Evolutionary conservation across 192 early-diverging fungal species (phyloP), one percentile per base, ranked within the genome.

Genomic region (Anaeromyces robustus): DNA sequence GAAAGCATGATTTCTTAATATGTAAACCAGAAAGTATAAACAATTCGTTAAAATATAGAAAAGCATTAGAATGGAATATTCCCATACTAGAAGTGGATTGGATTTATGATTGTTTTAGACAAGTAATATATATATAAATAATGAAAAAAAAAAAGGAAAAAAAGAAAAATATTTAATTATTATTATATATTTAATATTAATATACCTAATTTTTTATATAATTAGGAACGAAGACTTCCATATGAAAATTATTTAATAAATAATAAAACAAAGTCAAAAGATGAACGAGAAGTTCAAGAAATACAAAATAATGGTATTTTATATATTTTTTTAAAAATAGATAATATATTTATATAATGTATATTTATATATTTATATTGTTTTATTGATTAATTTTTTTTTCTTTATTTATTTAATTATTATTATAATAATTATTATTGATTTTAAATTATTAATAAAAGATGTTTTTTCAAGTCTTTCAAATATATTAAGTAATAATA

Each of bases 21-120:
- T 85, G 79, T 77, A 31, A 80, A 22, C 80, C 79, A 4, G 78
- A 77, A 0, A 52, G 22, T 18, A 81, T 29, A 19, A 17, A 32
- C 1, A 78, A 82, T 18, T 79, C 82, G 6, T 59, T 79, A 29
- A 84, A 87, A 77, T 79, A 39, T 30, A 39, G 80, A 79, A 84
- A 81, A 52, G 86, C 87, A 29, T 13, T 31, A 30, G 87, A 88
- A 34, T 88, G 87, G 87, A 79, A 84, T 30, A 84, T 88, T 19
- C 78, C 79, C 28, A 77, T 87, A 43, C 82, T 83, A 12, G 34
- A 29, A n/a, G 84, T 68, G 7, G 82, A 86, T 12, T 87, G 87
- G 87, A 80, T 87, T 13, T 83, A 84, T 78, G 80, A 43, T 77
- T 87, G 85, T 39, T 82, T 81, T 18, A 77, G 29, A 28, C 14